Evolutionary conservation across 1,139 yeast species (phyloP), one percentile per base, ranked within the genome.

Genomic region (Suhomyces bokatorum): DNA sequence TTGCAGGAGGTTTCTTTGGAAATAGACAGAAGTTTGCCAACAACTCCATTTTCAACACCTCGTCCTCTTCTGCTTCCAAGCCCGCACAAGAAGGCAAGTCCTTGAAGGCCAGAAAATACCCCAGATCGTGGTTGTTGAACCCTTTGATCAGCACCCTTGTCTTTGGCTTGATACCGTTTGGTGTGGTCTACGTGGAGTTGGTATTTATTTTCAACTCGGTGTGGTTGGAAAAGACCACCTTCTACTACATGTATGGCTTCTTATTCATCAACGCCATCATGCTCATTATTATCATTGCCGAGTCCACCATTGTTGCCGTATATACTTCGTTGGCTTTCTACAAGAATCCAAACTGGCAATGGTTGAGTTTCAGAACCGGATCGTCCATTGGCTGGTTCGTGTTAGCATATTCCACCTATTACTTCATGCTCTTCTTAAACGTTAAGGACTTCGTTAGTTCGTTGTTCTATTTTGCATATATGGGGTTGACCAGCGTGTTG

Each of bases 161-260:
- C 0, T 84, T 84, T 55, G 96, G 96, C 1, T 48, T 83, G 35
- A 73, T 86, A 39, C 96, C 96, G 17, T 88, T 87, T 60, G 82
- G 85, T 14, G 82, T 88, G n/a, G 83, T 87, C 13, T 85, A 85
- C 57, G 90, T 87, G 42, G 96, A 89, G 60, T 69, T 89, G 49
- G 69, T 83, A 47, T 86, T 83, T 61, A 78, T 88, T 31, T 83
- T 85, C 68, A 83, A 86, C 60, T 81, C 93, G 1, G 72, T 87
- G 13, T 87, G 96, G 93, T 69, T 85, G 47, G 90, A 86, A 55
- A 85, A 85, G 62, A 80, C 91, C 1, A 80, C 93, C 1, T 86
- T 83, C 59, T 85, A 85, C 64, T 85, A 83, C 66, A 79, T 84
- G 79, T 88, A 86, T 63, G 95, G 96, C 4, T 88, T 87, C 59